These are phyloP conservation scores for Phytophthora syringae DNA, from an alignment of 352 stramenopile genomes.

Conservation along the genomic window DNA sequence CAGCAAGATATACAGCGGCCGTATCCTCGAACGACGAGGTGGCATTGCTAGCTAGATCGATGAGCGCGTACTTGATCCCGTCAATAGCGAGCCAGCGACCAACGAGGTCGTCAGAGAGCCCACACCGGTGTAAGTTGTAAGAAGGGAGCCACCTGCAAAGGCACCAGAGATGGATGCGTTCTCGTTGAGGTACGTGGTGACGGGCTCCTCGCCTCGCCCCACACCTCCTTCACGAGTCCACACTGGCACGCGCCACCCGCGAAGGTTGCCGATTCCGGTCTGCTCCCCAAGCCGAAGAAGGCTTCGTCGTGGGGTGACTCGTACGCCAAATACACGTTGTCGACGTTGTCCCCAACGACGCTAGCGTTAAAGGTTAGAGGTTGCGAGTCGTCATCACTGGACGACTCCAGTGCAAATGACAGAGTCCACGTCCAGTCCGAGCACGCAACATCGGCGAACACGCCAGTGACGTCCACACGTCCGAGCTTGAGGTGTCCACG, in stretches of 20 bases:
- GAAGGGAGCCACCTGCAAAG: conserved; percentile 27
- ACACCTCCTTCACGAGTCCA: conserved; percentile 33
- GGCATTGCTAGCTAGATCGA: conserved; percentile 31
- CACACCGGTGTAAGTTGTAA: conserved; percentile 33
- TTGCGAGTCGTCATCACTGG: conserved; percentile 18
- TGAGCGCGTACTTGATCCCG: conserved; percentile 31
- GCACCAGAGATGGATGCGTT: conserved; percentile 30
- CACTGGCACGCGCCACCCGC: conserved; percentile 30
- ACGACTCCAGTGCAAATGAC: conserved; percentile 11
- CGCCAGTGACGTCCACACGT: conserved; percentile 20
- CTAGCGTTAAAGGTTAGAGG: conserved; percentile 29
- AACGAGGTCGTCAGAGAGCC: conserved; percentile 24
- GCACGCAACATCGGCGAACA: conserved; percentile 15
- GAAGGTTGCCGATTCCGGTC: conserved; percentile 33
- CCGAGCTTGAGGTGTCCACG: conserved; percentile 5
- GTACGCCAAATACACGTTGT: conserved; percentile 35
- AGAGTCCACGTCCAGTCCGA: conserved; percentile 22
- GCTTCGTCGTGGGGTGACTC: conserved; percentile 30
- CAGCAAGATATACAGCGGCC: conserved; percentile 26
- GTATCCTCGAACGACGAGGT: conserved; percentile 35
- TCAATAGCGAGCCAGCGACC: conserved; percentile 32
- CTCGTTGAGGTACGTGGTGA: conserved; percentile 36
- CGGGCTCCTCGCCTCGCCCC: conserved; percentile 29
- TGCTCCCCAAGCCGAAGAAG: conserved; percentile 36
- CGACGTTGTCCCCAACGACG: conserved; percentile 22